phyloP scores from a whole-genome alignment of 345 rosid species.

The Populus ilicifolia region DNA sequence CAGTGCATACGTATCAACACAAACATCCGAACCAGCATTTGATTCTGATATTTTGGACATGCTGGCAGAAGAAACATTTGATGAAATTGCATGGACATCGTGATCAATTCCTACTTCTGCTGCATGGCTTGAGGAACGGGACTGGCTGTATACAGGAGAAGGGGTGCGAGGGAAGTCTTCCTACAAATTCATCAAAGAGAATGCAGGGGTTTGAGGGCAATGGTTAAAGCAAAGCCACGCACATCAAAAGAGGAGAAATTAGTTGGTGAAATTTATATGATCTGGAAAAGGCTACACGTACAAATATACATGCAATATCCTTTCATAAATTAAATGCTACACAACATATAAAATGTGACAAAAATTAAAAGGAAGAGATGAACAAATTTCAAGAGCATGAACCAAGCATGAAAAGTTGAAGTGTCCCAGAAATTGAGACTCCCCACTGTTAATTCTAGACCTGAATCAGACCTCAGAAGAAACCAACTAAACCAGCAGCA shows the following conservation, averaged over 20 bases:
- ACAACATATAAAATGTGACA: no score
- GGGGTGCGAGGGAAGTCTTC: slow-evolving; percentile 32
- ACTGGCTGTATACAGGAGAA: slow-evolving; percentile 39
- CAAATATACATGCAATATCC: background rate
- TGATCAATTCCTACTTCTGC: slow-evolving; percentile 25
- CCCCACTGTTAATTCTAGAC: no score
- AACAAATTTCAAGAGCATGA: no score
- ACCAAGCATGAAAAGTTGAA: no score
- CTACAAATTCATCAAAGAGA: slow-evolving; percentile 35
- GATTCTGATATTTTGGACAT: slow-evolving; percentile 19
- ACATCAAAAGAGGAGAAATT: background rate
- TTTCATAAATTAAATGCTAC: no score
- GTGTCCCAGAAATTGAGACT: no score
- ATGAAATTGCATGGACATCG: slow-evolving; percentile 23
- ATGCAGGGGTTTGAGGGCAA: background rate
- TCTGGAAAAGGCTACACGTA: background rate
- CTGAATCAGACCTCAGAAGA: no score
- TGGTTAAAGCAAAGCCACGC: background rate
- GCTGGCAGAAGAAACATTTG: slow-evolving; percentile 19
- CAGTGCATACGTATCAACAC: slow-evolving; percentile 28
- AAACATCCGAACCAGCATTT: slow-evolving; percentile 27
- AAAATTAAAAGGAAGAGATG: no score
- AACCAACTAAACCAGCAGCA: no score
- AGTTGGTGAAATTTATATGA: background rate
- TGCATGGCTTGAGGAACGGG: slow-evolving; percentile 37